A percentile compares a stretch with the other conserved stretches of the same genome.
Conservation (phyloP, 306 rosid species). For the Trifolium dubium region DNA sequence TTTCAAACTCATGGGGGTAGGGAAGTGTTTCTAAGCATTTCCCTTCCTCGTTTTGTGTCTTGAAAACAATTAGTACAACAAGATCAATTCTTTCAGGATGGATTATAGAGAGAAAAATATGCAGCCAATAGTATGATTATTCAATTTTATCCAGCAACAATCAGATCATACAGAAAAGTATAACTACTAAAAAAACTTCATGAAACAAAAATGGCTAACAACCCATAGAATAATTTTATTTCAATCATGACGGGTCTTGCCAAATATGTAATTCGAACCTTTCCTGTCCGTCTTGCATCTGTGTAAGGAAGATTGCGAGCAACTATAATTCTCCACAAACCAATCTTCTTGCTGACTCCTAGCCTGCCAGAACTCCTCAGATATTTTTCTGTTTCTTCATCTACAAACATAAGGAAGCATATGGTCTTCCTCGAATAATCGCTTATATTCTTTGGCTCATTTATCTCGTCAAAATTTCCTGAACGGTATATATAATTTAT, state of each 20-base stretch:
- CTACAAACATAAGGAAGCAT: conserved; percentile 90
- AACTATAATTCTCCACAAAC: conserved; percentile 70
- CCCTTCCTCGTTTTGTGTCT: conserved; percentile 17
- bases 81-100: conserved; percentile 22
- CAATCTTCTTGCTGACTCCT: conserved; percentile 61
- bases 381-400: conserved; percentile 74
- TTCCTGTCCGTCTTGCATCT: conserved; percentile 86
- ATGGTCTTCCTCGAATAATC: conserved; percentile 71
- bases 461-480: conserved; percentile 90
- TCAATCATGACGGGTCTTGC: conserved; percentile 18
- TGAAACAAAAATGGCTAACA: conserved; percentile 25
- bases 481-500: conserved; percentile 41
- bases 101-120: conserved; percentile 4
- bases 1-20: conserved; percentile 18
- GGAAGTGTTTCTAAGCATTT: not conserved
- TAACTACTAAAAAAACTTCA: conserved; percentile 9
- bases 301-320: conserved; percentile 74
- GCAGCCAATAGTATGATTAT: conserved; percentile 6
- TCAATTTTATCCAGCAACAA: conserved; percentile 15
- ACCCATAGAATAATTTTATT: conserved; percentile 24
- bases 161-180: conserved; percentile 28
- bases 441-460: conserved; percentile 72
- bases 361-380: conserved; percentile 58
- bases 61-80: not conserved
- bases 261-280: conserved; percentile 60